Percentiles rank a stretch among this genome's conserved stretches.
These are phyloP conservation scores for Gremmenia infestans DNA, from an alignment of 2,329 filamentous ascomycete genomes.

Conservation along the genomic window DNA sequence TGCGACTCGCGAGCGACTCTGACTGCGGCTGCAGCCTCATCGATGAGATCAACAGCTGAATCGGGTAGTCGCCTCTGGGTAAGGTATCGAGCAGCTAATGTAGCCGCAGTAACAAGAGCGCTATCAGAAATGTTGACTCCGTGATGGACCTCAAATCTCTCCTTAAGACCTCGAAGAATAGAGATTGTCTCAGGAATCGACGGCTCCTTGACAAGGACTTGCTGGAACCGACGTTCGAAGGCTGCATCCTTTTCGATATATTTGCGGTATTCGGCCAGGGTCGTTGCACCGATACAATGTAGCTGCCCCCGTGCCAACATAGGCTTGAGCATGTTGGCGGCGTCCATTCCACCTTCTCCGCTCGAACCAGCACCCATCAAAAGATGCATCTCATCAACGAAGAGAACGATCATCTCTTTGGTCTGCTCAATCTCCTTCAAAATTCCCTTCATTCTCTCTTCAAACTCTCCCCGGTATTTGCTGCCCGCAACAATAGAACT, in stretches of 20 bases:
- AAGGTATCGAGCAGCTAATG: slow-evolving; percentile 86
- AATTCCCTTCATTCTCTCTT: slow-evolving; percentile 98
- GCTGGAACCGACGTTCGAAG: slow-evolving; percentile 97
- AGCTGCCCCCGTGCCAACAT: slow-evolving; percentile 96
- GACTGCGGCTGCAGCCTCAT: slow-evolving; percentile 95
- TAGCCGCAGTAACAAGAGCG: slow-evolving; percentile 88
- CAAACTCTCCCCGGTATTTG: slow-evolving; percentile 98
- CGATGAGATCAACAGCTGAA: slow-evolving; percentile 92
- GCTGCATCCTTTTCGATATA: slow-evolving; percentile 99
- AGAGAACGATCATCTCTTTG: slow-evolving; percentile 95
- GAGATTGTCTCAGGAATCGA: slow-evolving; percentile 85
- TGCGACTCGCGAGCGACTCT: slow-evolving; percentile 93
- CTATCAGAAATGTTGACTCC: slow-evolving; percentile 94
- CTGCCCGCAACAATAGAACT: slow-evolving; percentile 92
- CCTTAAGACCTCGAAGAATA: slow-evolving; percentile 96
- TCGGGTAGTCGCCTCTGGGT: slow-evolving; percentile 88
- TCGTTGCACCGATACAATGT: slow-evolving; percentile 97
- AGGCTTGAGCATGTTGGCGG: slow-evolving; percentile 93
- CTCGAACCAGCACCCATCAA: slow-evolving; percentile 95
- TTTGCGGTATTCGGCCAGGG: slow-evolving; percentile 91
- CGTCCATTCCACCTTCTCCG: slow-evolving; percentile 97
- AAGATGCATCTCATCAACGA: slow-evolving; percentile 97
- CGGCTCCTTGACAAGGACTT: slow-evolving; percentile 95
- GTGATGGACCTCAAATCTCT: slow-evolving; percentile 97
- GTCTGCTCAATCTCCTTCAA: slow-evolving; percentile 93